A percentile compares a stretch with the other conserved stretches of the same genome.
Conservation (phyloP, 2,329 filamentous ascomycete genomes). For the Pyrenophora graminea region DNA sequence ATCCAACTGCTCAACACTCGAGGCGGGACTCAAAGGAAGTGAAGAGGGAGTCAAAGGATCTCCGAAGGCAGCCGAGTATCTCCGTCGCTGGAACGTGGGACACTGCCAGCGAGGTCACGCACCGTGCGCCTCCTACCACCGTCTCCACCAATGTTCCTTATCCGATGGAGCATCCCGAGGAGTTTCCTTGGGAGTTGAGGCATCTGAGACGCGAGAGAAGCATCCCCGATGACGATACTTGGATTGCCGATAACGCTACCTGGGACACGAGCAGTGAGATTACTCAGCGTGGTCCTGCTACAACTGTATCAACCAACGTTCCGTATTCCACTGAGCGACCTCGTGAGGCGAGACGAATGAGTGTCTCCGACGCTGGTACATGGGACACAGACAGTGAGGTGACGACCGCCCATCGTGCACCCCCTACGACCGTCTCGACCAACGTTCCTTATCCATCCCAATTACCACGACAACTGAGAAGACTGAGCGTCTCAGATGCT, state of each 20-base stretch:
- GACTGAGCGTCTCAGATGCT: constrained; percentile 7
- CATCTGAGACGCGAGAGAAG: constrained; percentile 6
- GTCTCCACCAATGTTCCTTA: constrained; percentile 14
- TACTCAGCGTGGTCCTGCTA: constrained; percentile 6
- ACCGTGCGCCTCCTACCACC: constrained; percentile 9
- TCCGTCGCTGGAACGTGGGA: constrained; percentile 16
- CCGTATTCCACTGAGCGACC: constrained; percentile 5
- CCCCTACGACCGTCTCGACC: constrained; percentile 5
- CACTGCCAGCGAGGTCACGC: constrained; percentile 7
- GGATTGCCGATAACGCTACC: constrained; percentile 4
- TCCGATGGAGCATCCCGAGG: background rate
- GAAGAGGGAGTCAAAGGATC: constrained; percentile 11
- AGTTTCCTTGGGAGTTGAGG: constrained; percentile 5
- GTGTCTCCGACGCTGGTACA: constrained; percentile 8
- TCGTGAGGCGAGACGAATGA: constrained; percentile 5
- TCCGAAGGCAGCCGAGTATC: constrained; percentile 9
- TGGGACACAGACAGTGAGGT: constrained; percentile 15
- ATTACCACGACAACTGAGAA: background rate
- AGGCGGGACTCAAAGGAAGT: constrained; percentile 15
- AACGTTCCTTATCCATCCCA: constrained; percentile 1
- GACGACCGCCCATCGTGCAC: background rate
- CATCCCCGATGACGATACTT: constrained; percentile 7
- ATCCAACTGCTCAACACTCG: constrained; percentile 4
- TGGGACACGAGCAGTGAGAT: constrained; percentile 16
- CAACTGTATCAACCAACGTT: constrained; percentile 14